Base-by-base conservation (phyloP, 2,329 filamentous ascomycete genomes). In the Hymenoscyphus fructigenus region DNA sequence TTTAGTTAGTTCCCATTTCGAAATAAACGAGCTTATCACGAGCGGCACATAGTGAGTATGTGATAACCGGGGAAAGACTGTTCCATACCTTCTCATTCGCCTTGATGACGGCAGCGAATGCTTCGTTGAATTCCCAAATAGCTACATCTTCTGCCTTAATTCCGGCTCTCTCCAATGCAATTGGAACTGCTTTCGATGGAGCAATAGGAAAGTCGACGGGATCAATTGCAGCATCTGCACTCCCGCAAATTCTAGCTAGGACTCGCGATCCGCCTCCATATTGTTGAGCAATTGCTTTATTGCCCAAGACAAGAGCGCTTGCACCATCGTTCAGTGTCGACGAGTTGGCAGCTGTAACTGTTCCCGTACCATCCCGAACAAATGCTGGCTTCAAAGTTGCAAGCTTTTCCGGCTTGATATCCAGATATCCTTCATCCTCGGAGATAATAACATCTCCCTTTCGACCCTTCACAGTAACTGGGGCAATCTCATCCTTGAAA, bases 121-220 rank as follows among this genome's bases (percentile, higher is more conserved):
- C 95, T 80, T 99, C 95, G 78, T 99, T 99, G 79, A 99, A 97
- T 78, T 98, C 95, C 94, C 95, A 98, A 26, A 97, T 82, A 5
- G 94, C 89, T 57, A 99, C 92, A 77, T 98, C 91, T 57, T 96
- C 90, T 79, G 93, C 92, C 69, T 87, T 92, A 70, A 99, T 93
- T 12, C 94, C 93, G 0, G 95, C 95, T 64, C 93, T 86, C 78
- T 93, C 86, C 60, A 99, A 83, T 12, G 93, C 93, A 72, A 97
- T 87, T 2, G 94, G 93, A 0, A 98, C 94, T 5, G 94, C 94
- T 78, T 96, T 93, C 47, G 95, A 85, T 0, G 95, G 95, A 1
- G 95, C 95, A 56, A 97, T 83, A 15, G 95, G 93, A 81, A 99
- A 99, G 79, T 99, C 94, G 41, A 98, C 90, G 0, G 95, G 84